Evolutionary conservation across 176 grass and related monocot genomes (phyloP), one percentile per base, ranked within the genome.

Genomic region (Avena eriantha): DNA sequence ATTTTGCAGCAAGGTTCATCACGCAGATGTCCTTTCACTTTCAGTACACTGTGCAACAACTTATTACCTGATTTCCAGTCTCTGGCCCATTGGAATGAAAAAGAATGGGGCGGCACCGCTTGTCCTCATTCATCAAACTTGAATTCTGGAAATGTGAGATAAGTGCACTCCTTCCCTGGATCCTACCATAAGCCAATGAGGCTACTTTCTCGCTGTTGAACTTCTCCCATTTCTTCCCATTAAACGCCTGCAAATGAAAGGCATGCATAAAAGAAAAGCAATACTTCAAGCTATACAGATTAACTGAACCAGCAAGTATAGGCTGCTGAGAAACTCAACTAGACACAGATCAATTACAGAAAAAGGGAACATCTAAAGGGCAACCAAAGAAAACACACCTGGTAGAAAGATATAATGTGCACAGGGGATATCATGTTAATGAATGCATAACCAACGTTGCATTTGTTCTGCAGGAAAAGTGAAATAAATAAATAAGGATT

Each of bases 151-250:
- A 98, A 82, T 98, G 97, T 29, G 89, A 92, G 76, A 94, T 78
- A 19, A 98, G 90, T 61, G 97, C 97, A n/a, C 60, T 69, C 54
- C 81, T 90, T 29, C 97, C 97, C 72, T 98, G 97, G 18, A 98
- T 98, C 87, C 92, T 90, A 59, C 92, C 93, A 85, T 98, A 98
- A n/a, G 94, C 94, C 82, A 98, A 65, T 36, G 88, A 96, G 12
- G 97, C 97, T 75, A 98, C 94, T 76, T 98, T 98, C 73, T 98
- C 97, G 14, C 97, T 98, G 85, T 98, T 98, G 33, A 98, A 98
- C 82, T 98, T 98, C 87, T 98, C 97, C 97, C 97, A 98, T 88
- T 94, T 98, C 70, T 98, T 98, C 77, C 94, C 94, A 83, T 96
- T 94, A 26, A 98, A 98, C 13, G 87, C 79, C 96, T 98, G 88